These are phyloP conservation scores for Poa pratensis DNA, from an alignment of 176 grass and related monocot species.

Conservation along the genomic window DNA sequence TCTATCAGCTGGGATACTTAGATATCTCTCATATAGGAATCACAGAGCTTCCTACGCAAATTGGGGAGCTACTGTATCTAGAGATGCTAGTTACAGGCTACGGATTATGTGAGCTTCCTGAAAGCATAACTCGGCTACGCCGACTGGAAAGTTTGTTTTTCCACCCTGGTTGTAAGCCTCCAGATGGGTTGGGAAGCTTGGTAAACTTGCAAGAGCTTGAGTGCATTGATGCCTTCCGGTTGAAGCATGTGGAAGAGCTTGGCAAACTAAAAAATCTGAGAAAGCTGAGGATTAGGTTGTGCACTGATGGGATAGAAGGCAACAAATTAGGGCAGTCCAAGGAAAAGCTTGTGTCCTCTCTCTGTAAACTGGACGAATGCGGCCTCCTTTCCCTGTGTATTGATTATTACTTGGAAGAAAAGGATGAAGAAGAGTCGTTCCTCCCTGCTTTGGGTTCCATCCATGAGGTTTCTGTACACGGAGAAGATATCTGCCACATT, in stretches of 20 bases:
- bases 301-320: neutral
- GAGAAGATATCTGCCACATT: neutral
- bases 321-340: neutral
- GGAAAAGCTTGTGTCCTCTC: conserved; percentile 1
- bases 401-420: rapidly evolving
- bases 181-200: neutral
- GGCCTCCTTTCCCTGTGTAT: neutral
- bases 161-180: rapidly evolving
- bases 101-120: neutral
- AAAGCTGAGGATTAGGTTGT: neutral
- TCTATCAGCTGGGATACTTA: conserved; percentile 31
- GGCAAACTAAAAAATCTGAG: conserved; percentile 21
- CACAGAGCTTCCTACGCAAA: conserved; percentile 8
- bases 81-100: neutral
- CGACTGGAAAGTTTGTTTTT: conserved; percentile 12
- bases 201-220: conserved; percentile 2
- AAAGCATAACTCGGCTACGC: neutral
- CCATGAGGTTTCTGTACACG: no score
- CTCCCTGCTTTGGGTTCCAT: neutral
- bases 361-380: conserved; percentile 12
- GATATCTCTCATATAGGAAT: neutral
- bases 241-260: conserved; percentile 22
- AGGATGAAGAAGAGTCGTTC: neutral
- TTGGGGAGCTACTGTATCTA: conserved; percentile 12
- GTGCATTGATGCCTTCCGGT: rapidly evolving